Percentiles rank a stretch among this genome's conserved stretches.
Conservation (phyloP, 1,139 yeast genomes). For the Diutina siamensis region DNA sequence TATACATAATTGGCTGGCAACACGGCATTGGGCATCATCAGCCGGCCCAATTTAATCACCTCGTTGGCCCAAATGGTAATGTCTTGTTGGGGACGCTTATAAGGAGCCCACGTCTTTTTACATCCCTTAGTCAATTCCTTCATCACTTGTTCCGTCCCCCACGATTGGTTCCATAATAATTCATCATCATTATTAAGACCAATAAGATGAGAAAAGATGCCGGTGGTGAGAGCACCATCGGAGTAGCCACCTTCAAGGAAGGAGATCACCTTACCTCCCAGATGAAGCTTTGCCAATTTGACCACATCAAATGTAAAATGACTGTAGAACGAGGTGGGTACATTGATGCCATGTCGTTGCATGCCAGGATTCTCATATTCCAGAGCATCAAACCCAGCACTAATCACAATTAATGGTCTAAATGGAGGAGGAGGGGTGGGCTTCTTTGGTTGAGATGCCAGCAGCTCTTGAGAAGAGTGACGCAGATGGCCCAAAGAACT, state of each 20-base stretch:
- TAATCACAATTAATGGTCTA: constrained; percentile 59
- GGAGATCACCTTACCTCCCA: constrained; percentile 55
- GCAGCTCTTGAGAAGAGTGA: not conserved
- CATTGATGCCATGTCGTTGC: constrained; percentile 80
- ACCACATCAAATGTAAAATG: constrained; percentile 65
- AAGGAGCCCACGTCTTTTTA: constrained; percentile 52
- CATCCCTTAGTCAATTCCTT: constrained; percentile 63
- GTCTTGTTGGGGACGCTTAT: constrained; percentile 35
- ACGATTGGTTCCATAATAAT: constrained; percentile 46
- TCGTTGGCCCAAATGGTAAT: constrained; percentile 57
- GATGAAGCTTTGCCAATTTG: constrained; percentile 48
- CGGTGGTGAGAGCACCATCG: constrained; percentile 73
- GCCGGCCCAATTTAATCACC: constrained; percentile 54
- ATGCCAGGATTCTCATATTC: constrained; percentile 72
- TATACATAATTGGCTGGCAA: constrained; percentile 30
- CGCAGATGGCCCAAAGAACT: not conserved
- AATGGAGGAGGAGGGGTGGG: constrained; percentile 39
- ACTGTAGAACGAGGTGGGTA: constrained; percentile 73
- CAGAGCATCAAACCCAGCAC: constrained; percentile 87
- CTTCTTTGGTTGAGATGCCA: constrained; percentile 9
- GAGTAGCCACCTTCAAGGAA: constrained; percentile 82
- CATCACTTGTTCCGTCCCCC: constrained; percentile 55
- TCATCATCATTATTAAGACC: constrained; percentile 34
- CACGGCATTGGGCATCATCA: constrained; percentile 53
- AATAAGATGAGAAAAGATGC: constrained; percentile 66